Base-by-base conservation (phyloP, 2,329 filamentous ascomycete genomes). In the Arachnopeziza araneosa region DNA sequence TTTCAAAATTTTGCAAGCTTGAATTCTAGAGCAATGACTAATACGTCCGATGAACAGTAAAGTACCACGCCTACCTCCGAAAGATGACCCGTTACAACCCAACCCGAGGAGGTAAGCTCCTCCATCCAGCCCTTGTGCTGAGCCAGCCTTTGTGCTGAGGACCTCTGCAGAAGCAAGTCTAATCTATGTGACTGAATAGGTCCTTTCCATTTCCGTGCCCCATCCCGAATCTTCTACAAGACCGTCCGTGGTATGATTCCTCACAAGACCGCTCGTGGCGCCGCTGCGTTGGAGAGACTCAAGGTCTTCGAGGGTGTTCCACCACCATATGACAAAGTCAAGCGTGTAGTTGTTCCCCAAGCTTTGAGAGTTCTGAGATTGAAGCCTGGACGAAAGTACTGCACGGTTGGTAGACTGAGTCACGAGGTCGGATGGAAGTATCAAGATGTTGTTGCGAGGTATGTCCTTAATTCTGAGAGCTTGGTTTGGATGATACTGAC, bases 351-450 rank as follows among this genome's bases (percentile, higher is more conserved):
- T 71, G 95, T 99, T 72, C 95, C 95, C 79, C 95, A 98, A 86
- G 95, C 95, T 74, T 87, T 99, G 75, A 89, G 95, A 77, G 89
- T 99, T 71, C 87, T 99, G 78, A 87, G 95, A 79, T 85, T 99
- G 78, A 96, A 97, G 87, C 95, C 95, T 75, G 95, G 95, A 77
- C 92, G 95, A 85, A 99, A 99, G 88, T 99, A 96, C 91, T 99
- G 95, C 90, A 96, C 93, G 70, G 93, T 99, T 72, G 95, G 95
- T 73, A 88, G 95, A 82, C 84, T 99, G 77, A 95, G 91, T 80
- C 93, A 97, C 82, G 95, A 99, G 85, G 95, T 98, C 76, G 95
- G 95, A 83, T 99, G 95, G 95, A 99, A 99, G 85, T 98, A 99
- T 89, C 90, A 97, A 86, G 93, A 97, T 78, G 93, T 99, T 76